Evolutionary conservation across 2,329 filamentous ascomycete genomes (phyloP), one percentile per base, ranked within the genome.

Genomic region (Cladophialophora exuberans): DNA sequence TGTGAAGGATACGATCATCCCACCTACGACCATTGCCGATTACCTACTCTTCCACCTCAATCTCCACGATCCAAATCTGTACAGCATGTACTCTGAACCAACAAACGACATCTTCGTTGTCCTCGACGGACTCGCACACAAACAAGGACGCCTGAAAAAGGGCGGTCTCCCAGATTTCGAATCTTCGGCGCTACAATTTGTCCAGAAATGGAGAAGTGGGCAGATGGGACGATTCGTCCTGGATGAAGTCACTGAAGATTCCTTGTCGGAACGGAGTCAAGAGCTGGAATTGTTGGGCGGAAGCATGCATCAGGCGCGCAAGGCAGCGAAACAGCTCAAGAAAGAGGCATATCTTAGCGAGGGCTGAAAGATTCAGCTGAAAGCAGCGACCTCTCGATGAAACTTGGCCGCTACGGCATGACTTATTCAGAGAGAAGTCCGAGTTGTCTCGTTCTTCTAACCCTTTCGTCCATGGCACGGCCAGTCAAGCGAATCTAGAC

Each of bases 1-100:
- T 70, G 90, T 99, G 51, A 96, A 96, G 70, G 90, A 96, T 69
- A 89, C 88, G 0, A 81, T 97, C 31, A 86, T 99, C 49, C 81
- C 87, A 1, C 81, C 86, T 13, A 83, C 88, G 55, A 88, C 88
- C 20, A 74, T 97, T 9, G 92, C 89, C 28, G 94, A 99, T 69
- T 99, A 96, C 70, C 79, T 97, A 17, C 83, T 99, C 6, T 97
- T 84, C 73, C 85, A 86, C 52, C 78, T 97, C 54, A 99, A 99
- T 69, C 73, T 80, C 31, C 75, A 79, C 54, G 79, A 87, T 62
- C 83, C 87, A 0, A 59, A 63, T 2, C 66, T 86, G 4, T 96
- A 96, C 71, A 66, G 69, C 1, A 77, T 80, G 9, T 90, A 84
- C 68, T 81, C 78, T 45, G 67, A 71, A 30, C 90, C 92, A 0